Evolutionary conservation across 805 yeast genomes (phyloP).

Genomic region (Candida golubevii): DNA sequence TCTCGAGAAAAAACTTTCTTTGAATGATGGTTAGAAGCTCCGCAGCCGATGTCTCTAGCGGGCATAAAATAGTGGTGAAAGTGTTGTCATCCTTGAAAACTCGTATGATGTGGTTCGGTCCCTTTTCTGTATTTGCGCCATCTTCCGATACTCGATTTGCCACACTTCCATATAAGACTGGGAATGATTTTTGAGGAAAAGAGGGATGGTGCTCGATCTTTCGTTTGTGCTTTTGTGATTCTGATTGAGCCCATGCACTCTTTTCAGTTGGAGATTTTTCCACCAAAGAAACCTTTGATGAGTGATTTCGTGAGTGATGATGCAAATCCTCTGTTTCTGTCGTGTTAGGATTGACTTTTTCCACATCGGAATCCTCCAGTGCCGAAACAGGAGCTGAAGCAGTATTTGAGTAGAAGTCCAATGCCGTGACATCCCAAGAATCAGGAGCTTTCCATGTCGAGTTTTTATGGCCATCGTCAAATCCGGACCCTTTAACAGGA

Average conservation of each 20-base stretch:
- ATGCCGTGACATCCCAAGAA: conserved; percentile 43
- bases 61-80: conserved; percentile 77
- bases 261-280: background rate
- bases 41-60: conserved; percentile 70
- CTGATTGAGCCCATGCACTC: background rate
- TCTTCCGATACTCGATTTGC: conserved; percentile 1
- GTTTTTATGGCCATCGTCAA: conserved; percentile 11
- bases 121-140: conserved; percentile 13
- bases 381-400: conserved; percentile 9
- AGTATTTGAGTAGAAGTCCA: conserved; percentile 7
- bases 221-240: conserved; percentile 6
- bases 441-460: conserved; percentile 45
- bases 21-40: conserved; percentile 69
- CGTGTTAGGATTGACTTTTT: background rate
- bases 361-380: conserved; percentile 11
- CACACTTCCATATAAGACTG: conserved; percentile 30
- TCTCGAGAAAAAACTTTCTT: conserved; percentile 70
- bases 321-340: background rate
- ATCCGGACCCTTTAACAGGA: conserved; percentile 1
- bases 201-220: conserved; percentile 9
- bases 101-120: conserved; percentile 51
- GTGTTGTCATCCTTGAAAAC: conserved; percentile 82
- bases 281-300: conserved; percentile 2
- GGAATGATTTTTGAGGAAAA: conserved; percentile 19
- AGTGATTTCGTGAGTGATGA: background rate